These are phyloP conservation scores for Ophiocordyceps camponoti-saundersi DNA, from an alignment of 2,329 filamentous ascomycete genomes.

Conservation along the genomic window DNA sequence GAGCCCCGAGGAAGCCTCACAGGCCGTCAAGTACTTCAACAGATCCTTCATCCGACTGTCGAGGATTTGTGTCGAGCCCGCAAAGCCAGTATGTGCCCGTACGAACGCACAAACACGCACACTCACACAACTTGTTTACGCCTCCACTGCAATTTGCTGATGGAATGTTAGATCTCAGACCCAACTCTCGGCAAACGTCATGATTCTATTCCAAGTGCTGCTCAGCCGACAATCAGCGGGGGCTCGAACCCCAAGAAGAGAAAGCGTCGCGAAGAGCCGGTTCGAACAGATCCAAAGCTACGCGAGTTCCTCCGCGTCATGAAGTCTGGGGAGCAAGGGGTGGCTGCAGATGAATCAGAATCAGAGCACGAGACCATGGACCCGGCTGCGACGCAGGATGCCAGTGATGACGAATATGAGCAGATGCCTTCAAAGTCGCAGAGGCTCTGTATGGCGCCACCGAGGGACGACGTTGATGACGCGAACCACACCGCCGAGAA, in stretches of 20 bases:
- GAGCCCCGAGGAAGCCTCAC: slow-evolving; percentile 58
- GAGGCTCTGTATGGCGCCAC: slow-evolving; percentile 10
- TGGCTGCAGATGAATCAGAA: slow-evolving; percentile 14
- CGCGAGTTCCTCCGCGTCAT: slow-evolving; percentile 77
- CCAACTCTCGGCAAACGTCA: slow-evolving; percentile 16
- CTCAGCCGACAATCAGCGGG: slow-evolving; percentile 7
- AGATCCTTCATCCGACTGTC: slow-evolving; percentile 92
- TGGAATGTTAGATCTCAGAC: slow-evolving; percentile 28
- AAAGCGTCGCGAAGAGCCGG: slow-evolving; percentile 42
- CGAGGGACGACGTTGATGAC: slow-evolving; percentile 3
- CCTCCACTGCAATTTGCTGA: slow-evolving; percentile 9
- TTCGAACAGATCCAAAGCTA: slow-evolving; percentile 59
- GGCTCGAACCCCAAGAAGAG: slow-evolving; percentile 43
- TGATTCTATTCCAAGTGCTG: slow-evolving; percentile 7
- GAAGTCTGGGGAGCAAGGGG: slow-evolving; percentile 31
- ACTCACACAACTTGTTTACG: neutral
- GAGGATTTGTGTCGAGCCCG: slow-evolving; percentile 77
- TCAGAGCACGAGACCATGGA: slow-evolving; percentile 7
- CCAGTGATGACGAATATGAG: slow-evolving; percentile 65
- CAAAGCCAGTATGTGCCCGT: slow-evolving; percentile 47
- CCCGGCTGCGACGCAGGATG: slow-evolving; percentile 30
- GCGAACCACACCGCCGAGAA: neutral
- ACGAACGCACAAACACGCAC: slow-evolving; percentile 4
- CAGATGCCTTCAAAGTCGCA: slow-evolving; percentile 35
- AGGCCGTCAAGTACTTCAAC: slow-evolving; percentile 90